Percentiles rank a stretch among this genome's conserved stretches.
Evolutionary conservation across 768 basidiomycete species (phyloP).

Genomic region (Boletellus emodensis): DNA sequence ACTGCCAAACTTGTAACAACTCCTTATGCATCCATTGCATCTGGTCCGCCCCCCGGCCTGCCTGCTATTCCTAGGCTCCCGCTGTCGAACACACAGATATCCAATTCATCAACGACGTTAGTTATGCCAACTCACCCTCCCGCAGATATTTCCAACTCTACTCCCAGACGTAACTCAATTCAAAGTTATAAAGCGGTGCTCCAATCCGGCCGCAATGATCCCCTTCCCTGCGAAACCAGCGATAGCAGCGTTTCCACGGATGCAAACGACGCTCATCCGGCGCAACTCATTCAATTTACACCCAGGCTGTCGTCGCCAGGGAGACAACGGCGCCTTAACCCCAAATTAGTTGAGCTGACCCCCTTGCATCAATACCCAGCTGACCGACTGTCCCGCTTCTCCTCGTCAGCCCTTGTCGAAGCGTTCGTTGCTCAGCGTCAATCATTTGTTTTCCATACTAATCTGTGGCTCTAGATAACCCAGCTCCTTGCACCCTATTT

Average conservation of each 20-base stretch:
- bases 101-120: constrained; percentile 6
- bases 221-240: constrained; percentile 41
- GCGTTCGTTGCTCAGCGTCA: constrained; percentile 40
- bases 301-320: constrained; percentile 32
- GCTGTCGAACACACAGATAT: constrained; percentile 3
- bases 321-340: constrained; percentile 42
- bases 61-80: constrained; percentile 14
- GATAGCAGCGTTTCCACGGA: constrained; percentile 46
- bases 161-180: constrained; percentile 22
- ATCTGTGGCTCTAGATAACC: constrained; percentile 38
- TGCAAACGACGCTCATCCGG: constrained; percentile 33
- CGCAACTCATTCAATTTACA: constrained; percentile 25
- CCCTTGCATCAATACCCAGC: constrained; percentile 8
- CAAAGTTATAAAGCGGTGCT: constrained; percentile 43
- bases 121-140: not conserved
- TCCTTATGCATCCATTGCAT: constrained; percentile 24
- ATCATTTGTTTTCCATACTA: not conserved
- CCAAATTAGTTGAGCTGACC: constrained; percentile 46
- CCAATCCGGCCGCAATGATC: constrained; percentile 21
- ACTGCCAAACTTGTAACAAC: constrained; percentile 44
- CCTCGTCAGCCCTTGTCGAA: constrained; percentile 52
- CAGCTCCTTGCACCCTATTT: constrained; percentile 64
- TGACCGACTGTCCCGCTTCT: constrained; percentile 15
- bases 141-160: constrained; percentile 13
- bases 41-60: constrained; percentile 25